Percentiles rank a stretch among this genome's conserved stretches.
phyloP scores from a whole-genome alignment of 2,329 filamentous ascomycete genomes.

The Microdochium bolleyi region DNA sequence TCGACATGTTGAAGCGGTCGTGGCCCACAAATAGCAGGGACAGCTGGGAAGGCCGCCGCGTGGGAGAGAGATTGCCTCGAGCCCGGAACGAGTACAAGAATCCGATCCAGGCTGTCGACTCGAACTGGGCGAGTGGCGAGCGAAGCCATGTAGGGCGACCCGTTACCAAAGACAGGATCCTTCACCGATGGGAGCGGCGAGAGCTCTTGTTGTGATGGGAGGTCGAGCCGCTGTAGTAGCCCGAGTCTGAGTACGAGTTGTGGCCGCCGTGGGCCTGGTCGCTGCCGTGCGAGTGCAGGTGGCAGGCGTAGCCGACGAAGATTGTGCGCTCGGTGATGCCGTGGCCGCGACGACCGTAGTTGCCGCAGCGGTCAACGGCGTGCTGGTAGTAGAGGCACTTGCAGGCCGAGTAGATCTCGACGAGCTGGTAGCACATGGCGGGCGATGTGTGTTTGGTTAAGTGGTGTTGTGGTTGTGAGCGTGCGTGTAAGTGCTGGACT shows the following conservation, averaged over 20 bases:
- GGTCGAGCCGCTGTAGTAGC: slow-evolving; percentile 43
- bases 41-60: slow-evolving; percentile 37
- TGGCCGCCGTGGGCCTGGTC: slow-evolving; percentile 28
- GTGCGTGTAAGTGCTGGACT: not conserved
- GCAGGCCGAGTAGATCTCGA: slow-evolving; percentile 82
- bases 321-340: slow-evolving; percentile 66
- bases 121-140: slow-evolving; percentile 32
- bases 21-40: slow-evolving; percentile 39
- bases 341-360: slow-evolving; percentile 69
- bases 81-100: slow-evolving; percentile 40
- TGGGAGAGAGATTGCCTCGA: slow-evolving; percentile 18
- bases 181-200: slow-evolving; percentile 38
- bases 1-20: slow-evolving; percentile 27
- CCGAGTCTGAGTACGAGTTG: slow-evolving; percentile 44
- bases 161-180: slow-evolving; percentile 41
- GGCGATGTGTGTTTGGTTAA: slow-evolving; percentile 7
- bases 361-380: slow-evolving; percentile 72
- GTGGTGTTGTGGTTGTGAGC: not conserved
- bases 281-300: slow-evolving; percentile 36
- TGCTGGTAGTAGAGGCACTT: slow-evolving; percentile 84
- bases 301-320: slow-evolving; percentile 75
- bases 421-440: slow-evolving; percentile 78
- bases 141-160: slow-evolving; percentile 32
- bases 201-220: slow-evolving; percentile 24
- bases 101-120: slow-evolving; percentile 35